Evolutionary conservation across 164 flowering plant genomes (phyloP), one percentile per base, ranked within the genome.

Genomic region (Magnolia officinalis): DNA sequence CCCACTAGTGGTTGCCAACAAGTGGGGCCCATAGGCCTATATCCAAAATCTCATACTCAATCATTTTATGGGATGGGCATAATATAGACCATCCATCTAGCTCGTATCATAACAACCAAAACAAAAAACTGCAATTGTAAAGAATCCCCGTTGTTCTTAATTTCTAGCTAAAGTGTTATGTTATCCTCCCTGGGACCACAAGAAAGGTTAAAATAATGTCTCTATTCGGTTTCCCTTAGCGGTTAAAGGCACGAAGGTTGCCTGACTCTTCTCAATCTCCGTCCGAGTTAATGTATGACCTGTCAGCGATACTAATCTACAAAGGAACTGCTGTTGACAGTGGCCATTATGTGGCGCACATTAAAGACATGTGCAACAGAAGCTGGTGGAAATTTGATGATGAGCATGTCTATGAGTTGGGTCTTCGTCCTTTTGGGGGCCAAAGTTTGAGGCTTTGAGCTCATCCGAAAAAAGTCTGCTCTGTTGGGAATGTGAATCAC

Each of bases 371-470:
- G 69, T 84, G 78, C 58, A 88, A 91, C 8, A 94, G 92, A 50
- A 84, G 82, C 61, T 93, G 99, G 99, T 96, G 99, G 99, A 90
- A 94, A 82, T 93, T 96, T 84, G 98, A 96, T 82, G 98, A 96
- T 81, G 99, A 93, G 81, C 82, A 80, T 74, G 98, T 96, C n/a
- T 88, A 95, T 49, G 85, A 87, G 64, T 83, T 93, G 65, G 99
- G 98, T 68, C 52, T 45, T n/a, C n/a, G 90, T 52, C 99, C 99
- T 50, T 92, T 96, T 85, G 95, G 95, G 92, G 95, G 87, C 76
- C 85, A 82, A 55, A 78, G 90, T 61, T 87, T 95, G 74, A 78
- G 75, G 74, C 72, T 61, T 87, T 95, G 74, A 78, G 75, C 75
- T 74, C 90, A 51, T 26, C 80, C 61, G 88, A 82, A 70, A 67